Conservation (phyloP, 495 filamentous ascomycete species). For the Emericellopsis terricola region DNA sequence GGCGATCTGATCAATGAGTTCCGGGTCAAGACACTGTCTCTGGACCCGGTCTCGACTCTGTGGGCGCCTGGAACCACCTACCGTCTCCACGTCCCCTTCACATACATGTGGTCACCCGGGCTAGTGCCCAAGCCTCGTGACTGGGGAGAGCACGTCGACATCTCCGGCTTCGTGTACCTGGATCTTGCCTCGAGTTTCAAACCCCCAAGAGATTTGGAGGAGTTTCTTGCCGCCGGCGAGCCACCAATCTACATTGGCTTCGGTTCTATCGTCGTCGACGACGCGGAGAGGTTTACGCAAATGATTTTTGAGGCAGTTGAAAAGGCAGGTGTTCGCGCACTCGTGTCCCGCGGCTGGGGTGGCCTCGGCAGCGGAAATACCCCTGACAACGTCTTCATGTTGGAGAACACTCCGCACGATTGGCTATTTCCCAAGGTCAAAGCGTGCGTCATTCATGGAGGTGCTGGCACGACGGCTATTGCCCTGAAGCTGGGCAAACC, state of each 20-base stretch:
- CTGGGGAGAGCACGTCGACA: conserved; percentile 52
- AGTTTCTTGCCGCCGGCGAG: conserved; percentile 42
- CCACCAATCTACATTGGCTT: conserved; percentile 50
- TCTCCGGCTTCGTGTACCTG: conserved; percentile 62
- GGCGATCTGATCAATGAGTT: conserved; percentile 63
- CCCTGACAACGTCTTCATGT: conserved; percentile 40
- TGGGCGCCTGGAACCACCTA: conserved; percentile 48
- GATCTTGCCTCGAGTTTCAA: conserved; percentile 43
- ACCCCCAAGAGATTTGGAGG: conserved; percentile 40
- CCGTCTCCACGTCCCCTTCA: conserved; percentile 51
- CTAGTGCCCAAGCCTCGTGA: conserved; percentile 66
- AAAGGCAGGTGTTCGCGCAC: conserved; percentile 37
- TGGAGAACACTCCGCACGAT: conserved; percentile 50
- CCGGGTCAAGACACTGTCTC: conserved; percentile 40
- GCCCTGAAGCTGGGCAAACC: conserved; percentile 44
- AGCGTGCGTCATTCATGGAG: conserved; percentile 47
- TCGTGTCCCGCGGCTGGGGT: conserved; percentile 52
- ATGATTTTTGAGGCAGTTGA: conserved; percentile 45
- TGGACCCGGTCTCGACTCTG: conserved; percentile 47
- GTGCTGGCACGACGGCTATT: conserved; percentile 49
- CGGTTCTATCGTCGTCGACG: conserved; percentile 50
- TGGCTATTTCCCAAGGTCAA: conserved; percentile 45
- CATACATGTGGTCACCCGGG: conserved; percentile 67
- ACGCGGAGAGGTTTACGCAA: conserved; percentile 40
- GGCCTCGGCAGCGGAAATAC: conserved; percentile 38